Conservation (phyloP, 495 filamentous ascomycete species). For the Glutinoglossum americanum region DNA sequence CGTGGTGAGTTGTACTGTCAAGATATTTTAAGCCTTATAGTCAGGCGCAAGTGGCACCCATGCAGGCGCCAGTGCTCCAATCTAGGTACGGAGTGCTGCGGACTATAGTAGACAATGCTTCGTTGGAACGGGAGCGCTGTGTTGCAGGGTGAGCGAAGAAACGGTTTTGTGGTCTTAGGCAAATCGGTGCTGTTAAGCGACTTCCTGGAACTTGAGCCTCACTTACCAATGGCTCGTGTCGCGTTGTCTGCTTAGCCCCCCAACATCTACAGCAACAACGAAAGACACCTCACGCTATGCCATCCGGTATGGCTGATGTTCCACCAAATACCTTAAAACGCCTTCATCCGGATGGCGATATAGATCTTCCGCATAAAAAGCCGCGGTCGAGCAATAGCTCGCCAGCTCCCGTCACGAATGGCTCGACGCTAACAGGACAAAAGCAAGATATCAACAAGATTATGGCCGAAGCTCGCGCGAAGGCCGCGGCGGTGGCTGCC, state of each 20-base stretch:
- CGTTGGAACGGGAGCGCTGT: too few species aligned
- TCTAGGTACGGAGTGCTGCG: too few species aligned
- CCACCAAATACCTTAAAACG: conserved; percentile 33
- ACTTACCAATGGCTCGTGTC: too few species aligned
- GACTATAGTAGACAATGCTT: too few species aligned
- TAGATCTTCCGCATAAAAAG: conserved; percentile 32
- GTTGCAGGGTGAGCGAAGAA: too few species aligned
- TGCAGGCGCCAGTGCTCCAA: background rate
- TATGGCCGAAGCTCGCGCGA: conserved; percentile 39
- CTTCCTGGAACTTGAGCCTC: too few species aligned
- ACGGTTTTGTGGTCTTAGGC: too few species aligned
- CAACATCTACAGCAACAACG: background rate
- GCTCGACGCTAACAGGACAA: conserved; percentile 12
- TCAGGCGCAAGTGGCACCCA: background rate
- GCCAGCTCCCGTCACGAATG: conserved; percentile 23
- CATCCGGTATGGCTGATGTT: conserved; percentile 26
- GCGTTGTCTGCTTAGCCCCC: too few species aligned
- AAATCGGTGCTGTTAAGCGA: too few species aligned
- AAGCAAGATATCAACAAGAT: conserved; percentile 37
- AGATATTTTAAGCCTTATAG: background rate
- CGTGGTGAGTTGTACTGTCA: background rate
- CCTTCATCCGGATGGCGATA: conserved; percentile 31
- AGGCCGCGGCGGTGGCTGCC: conserved; percentile 36
- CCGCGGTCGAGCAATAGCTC: conserved; percentile 38
- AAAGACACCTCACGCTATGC: background rate